phyloP scores from a whole-genome alignment of 2,329 filamentous ascomycete species.

The Pleoardoris graminearum region DNA sequence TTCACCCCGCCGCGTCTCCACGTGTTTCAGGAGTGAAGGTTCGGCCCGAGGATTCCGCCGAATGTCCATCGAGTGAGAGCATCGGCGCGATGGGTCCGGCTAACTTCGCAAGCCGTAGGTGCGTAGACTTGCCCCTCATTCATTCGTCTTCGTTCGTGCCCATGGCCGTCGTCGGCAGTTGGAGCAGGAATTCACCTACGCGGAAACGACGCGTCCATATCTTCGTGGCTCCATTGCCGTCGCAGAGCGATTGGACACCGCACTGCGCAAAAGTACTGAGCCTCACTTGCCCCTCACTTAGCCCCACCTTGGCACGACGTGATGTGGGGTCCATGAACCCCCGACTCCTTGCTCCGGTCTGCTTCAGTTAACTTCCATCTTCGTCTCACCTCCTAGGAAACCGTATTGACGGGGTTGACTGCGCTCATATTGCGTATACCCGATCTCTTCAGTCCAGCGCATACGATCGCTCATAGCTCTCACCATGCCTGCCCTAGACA shows the following conservation, averaged over 20 bases:
- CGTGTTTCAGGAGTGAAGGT: slow-evolving; percentile 1
- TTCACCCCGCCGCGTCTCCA: slow-evolving; percentile 15
- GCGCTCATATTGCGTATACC: neutral
- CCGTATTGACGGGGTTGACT: neutral
- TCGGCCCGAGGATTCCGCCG: slow-evolving; percentile 20
- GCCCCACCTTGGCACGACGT: neutral
- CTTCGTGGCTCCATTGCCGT: slow-evolving; percentile 4
- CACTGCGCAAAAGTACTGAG: neutral
- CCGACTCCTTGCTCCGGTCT: neutral
- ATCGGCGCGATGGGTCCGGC: neutral
- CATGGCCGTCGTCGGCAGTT: slow-evolving; percentile 31
- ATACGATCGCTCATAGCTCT: neutral
- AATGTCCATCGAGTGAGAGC: slow-evolving; percentile 13
- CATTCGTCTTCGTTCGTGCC: neutral
- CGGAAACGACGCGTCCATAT: slow-evolving; percentile 10
- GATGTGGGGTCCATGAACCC: slow-evolving; percentile 15
- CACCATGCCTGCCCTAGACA: slow-evolving; percentile 34
- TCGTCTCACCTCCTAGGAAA: neutral
- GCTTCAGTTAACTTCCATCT: neutral
- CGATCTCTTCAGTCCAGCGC: neutral
- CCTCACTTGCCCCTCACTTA: slow-evolving; percentile 8
- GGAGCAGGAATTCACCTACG: slow-evolving; percentile 5
- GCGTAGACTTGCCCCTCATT: slow-evolving; percentile 27
- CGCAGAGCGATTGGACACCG: slow-evolving; percentile 23
- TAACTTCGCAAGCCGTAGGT: neutral